These are phyloP conservation scores for Colletotrichum eremochloae DNA, from an alignment of 2,329 filamentous ascomycete genomes.

Conservation along the genomic window DNA sequence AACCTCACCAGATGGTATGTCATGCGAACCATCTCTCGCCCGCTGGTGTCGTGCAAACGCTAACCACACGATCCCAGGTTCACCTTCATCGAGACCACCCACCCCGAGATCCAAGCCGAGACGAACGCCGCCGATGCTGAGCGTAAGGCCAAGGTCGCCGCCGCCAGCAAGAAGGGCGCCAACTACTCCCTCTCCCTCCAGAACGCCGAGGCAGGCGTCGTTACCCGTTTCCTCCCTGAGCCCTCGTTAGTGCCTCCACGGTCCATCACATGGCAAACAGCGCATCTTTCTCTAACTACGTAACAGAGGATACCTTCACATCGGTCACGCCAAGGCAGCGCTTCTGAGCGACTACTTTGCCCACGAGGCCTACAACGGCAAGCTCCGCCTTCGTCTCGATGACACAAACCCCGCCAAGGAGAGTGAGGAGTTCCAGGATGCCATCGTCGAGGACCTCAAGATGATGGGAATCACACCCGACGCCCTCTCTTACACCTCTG, in stretches of 20 bases:
- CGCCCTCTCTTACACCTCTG: conserved; percentile 87
- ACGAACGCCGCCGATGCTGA: conserved; percentile 78
- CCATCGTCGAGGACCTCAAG: conserved; percentile 90
- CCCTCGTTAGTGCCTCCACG: conserved; percentile 71
- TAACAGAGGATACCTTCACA: conserved; percentile 75
- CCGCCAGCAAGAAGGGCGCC: conserved; percentile 80
- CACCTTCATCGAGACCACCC: conserved; percentile 83
- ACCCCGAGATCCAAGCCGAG: conserved; percentile 80
- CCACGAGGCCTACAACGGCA: conserved; percentile 92
- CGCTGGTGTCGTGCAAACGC: neutral
- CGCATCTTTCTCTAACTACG: neutral
- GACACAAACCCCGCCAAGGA: conserved; percentile 98
- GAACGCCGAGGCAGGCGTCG: conserved; percentile 88
- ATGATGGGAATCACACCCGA: conserved; percentile 95
- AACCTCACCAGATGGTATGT: conserved; percentile 82
- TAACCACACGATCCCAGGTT: conserved; percentile 60
- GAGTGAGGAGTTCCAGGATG: conserved; percentile 95
- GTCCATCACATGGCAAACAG: neutral
- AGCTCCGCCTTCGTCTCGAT: conserved; percentile 91
- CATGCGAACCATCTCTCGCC: neutral
- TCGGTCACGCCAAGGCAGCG: conserved; percentile 94
- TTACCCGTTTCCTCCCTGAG: conserved; percentile 94
- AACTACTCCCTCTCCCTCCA: conserved; percentile 91
- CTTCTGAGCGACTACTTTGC: conserved; percentile 97
- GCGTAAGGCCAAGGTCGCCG: conserved; percentile 77